Conservation (phyloP, 352 stramenopile genomes). For the Pilasporangium apinafurcum region DNA sequence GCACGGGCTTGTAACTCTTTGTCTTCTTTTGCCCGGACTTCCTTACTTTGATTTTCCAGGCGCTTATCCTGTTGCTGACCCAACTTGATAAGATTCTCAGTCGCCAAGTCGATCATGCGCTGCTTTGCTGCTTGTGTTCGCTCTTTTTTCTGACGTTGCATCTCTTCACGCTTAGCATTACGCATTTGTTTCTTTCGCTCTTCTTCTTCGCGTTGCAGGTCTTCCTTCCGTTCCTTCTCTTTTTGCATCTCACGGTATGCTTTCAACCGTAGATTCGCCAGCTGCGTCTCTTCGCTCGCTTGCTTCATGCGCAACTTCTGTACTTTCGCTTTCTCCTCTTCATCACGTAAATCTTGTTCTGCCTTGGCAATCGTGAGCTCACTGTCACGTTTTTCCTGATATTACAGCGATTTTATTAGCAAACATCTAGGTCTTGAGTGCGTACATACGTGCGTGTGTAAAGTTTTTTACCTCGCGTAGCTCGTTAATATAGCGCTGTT, state of each 20-base stretch:
- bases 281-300: conserved; percentile 50
- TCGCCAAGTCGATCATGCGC: conserved; percentile 79
- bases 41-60: conserved; percentile 55
- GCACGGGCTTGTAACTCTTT: conserved; percentile 43
- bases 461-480: conserved; percentile 39
- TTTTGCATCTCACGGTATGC: conserved; percentile 45
- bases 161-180: conserved; percentile 50
- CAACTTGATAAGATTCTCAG: conserved; percentile 63
- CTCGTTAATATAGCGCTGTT: conserved; percentile 68
- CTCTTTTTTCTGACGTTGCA: conserved; percentile 55
- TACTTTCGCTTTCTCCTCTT: conserved; percentile 42
- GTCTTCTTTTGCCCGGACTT: conserved; percentile 74
- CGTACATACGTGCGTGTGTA: neutral
- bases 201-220: conserved; percentile 64
- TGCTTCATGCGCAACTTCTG: conserved; percentile 38
- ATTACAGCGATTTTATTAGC: neutral
- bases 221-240: conserved; percentile 56
- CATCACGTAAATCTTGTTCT: conserved; percentile 45
- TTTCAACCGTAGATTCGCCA: conserved; percentile 60
- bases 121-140: conserved; percentile 59
- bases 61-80: conserved; percentile 55
- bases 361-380: conserved; percentile 56
- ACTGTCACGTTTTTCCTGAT: conserved; percentile 61
- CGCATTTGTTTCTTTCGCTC: conserved; percentile 64
- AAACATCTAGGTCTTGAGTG: conserved; percentile 6